These are phyloP conservation scores for Fusarium brevicatenulatum DNA, from an alignment of 2,329 filamentous ascomycete species.

Conservation along the genomic window DNA sequence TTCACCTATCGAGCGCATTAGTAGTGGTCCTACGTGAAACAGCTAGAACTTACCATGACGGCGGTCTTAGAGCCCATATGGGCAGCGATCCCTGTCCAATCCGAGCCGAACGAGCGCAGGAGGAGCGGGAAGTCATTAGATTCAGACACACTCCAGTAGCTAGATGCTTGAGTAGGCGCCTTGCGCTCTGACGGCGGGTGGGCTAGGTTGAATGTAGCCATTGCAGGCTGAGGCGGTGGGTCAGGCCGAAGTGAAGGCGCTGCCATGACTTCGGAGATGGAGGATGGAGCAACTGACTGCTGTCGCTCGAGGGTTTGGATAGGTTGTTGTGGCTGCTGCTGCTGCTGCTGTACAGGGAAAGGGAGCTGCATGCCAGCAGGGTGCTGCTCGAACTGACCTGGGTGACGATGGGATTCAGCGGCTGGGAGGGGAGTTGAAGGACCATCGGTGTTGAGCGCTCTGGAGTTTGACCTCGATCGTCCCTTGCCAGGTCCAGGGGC, in stretches of 20 bases:
- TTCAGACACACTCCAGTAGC: conserved; percentile 89
- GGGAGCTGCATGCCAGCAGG: conserved; percentile 55
- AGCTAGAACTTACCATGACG: conserved; percentile 74
- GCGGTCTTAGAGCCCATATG: conserved; percentile 87
- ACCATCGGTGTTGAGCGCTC: conserved; percentile 58
- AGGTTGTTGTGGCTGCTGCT: conserved; percentile 34
- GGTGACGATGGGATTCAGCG: conserved; percentile 54
- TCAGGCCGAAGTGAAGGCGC: conserved; percentile 67
- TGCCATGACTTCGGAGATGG: conserved; percentile 65
- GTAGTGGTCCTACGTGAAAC: neutral
- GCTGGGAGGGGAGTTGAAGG: conserved; percentile 51
- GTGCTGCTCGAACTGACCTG: conserved; percentile 57
- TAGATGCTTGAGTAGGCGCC: conserved; percentile 70
- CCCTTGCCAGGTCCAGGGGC: conserved; percentile 57
- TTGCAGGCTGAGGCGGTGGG: conserved; percentile 58
- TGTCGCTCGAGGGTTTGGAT: conserved; percentile 49
- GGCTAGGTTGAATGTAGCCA: conserved; percentile 62
- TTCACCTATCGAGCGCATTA: conserved; percentile 63
- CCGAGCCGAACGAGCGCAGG: conserved; percentile 79
- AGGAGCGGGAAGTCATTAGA: conserved; percentile 79
- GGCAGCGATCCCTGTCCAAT: conserved; percentile 78
- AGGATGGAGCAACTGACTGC: conserved; percentile 48
- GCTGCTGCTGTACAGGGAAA: conserved; percentile 45
- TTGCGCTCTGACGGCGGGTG: conserved; percentile 61
- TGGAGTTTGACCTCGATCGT: conserved; percentile 66